A percentile compares a stretch with the other conserved stretches of the same genome.
Evolutionary conservation across 2,329 filamentous ascomycete species (phyloP).

Genomic region (Microcyclospora tardicrescens): DNA sequence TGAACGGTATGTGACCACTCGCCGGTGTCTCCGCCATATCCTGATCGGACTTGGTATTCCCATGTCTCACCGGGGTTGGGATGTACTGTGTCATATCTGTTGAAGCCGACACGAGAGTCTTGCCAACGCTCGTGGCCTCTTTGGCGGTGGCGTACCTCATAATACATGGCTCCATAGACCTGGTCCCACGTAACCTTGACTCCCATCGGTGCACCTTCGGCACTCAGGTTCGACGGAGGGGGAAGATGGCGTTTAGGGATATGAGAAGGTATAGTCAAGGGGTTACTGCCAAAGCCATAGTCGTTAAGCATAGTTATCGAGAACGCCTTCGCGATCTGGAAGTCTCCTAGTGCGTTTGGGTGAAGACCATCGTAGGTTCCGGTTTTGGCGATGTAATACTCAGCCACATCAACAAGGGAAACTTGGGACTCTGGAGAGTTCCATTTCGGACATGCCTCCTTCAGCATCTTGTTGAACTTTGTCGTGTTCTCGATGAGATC

Average conservation of each 20-base stretch:
- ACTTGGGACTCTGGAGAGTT: slow-evolving; percentile 19
- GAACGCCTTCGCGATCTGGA: slow-evolving; percentile 31
- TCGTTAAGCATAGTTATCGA: slow-evolving; percentile 17
- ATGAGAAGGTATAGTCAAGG: slow-evolving; percentile 1
- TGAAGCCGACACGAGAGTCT: background rate
- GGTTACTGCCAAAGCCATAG: slow-evolving; percentile 2
- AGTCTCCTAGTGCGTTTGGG: slow-evolving; percentile 30
- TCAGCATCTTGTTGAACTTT: slow-evolving; percentile 10
- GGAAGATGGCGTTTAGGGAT: slow-evolving; percentile 5
- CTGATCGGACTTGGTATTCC: slow-evolving; percentile 8
- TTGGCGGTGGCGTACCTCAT: slow-evolving; percentile 5
- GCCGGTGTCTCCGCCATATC: slow-evolving; percentile 3
- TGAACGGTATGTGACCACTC: slow-evolving; percentile 5
- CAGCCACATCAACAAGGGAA: slow-evolving; percentile 19
- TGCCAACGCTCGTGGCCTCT: slow-evolving; percentile 4
- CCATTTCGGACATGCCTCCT: slow-evolving; percentile 15
- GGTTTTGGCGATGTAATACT: too few species aligned
- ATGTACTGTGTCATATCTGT: slow-evolving; percentile 7
- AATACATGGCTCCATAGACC: slow-evolving; percentile 9
- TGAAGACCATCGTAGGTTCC: slow-evolving; percentile 30
- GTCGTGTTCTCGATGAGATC: slow-evolving; percentile 11
- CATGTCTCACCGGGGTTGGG: slow-evolving; percentile 5
- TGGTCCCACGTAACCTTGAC: slow-evolving; percentile 6
- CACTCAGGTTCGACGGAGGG: slow-evolving; percentile 2
- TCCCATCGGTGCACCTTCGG: slow-evolving; percentile 5